phyloP scores from a whole-genome alignment of 352 stramenopile species.

The Pythium pectinolyticum region DNA sequence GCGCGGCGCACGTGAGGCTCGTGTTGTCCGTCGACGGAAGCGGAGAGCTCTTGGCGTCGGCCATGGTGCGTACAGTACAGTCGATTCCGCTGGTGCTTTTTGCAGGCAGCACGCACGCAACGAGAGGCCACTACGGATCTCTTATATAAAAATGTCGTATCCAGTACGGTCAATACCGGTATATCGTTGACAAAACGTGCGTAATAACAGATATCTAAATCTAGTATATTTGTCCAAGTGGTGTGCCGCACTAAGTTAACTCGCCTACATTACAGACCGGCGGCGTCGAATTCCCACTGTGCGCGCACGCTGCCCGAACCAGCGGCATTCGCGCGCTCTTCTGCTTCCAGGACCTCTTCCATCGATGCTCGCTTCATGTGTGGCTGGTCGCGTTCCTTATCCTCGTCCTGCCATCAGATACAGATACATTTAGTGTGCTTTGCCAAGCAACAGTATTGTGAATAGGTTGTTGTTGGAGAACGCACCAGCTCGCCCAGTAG shows the following conservation, averaged over 20 bases:
- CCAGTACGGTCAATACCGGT: constrained; percentile 7
- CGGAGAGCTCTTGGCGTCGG: constrained; percentile 52
- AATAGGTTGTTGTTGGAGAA: not conserved
- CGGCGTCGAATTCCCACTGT: constrained; percentile 81
- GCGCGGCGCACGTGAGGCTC: constrained; percentile 82
- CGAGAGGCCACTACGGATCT: constrained; percentile 22
- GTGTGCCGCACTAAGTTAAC: not conserved
- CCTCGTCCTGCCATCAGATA: constrained; percentile 47
- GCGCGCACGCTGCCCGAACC: constrained; percentile 70
- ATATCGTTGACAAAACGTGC: not conserved
- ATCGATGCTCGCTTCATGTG: constrained; percentile 79
- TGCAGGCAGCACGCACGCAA: constrained; percentile 16
- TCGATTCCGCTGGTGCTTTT: constrained; percentile 23
- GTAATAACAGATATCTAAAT: constrained; percentile 11
- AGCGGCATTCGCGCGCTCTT: constrained; percentile 67
- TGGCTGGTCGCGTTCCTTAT: constrained; percentile 80
- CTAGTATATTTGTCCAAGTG: constrained; percentile 18
- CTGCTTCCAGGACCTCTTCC: constrained; percentile 80
- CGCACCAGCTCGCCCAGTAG: constrained; percentile 81
- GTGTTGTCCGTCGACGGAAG: constrained; percentile 86
- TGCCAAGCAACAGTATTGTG: not conserved
- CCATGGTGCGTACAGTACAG: constrained; percentile 31
- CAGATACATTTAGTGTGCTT: not conserved
- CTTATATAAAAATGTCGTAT: constrained; percentile 14
- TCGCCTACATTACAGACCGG: constrained; percentile 26